phyloP scores from a whole-genome alignment of 169 alveolate species.

The Plasmodium gonderi region DNA sequence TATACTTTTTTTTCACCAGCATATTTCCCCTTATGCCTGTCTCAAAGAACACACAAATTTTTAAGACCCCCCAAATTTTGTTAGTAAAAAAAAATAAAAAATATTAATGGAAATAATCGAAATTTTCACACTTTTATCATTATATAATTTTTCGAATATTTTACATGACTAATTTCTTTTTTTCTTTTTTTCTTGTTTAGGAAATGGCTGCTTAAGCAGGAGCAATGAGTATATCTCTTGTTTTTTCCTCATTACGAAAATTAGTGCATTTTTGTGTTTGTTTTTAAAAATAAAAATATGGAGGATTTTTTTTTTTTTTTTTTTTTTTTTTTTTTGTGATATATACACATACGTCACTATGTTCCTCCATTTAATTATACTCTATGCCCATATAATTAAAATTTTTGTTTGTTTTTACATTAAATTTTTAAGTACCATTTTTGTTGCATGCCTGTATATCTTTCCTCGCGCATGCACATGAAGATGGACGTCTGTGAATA shows the following conservation, averaged over 20 bases:
- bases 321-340: too few relatives aligned
- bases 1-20: conserved; percentile 92
- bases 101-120: conserved; percentile 21
- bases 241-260: neutral
- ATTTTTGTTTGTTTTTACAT: conserved; percentile 4
- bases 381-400: conserved; percentile 18
- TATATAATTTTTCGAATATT: neutral
- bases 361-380: neutral
- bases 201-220: conserved; percentile 60
- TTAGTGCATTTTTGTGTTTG: neutral
- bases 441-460: neutral
- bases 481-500: neutral
- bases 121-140: neutral
- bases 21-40: conserved; percentile 93
- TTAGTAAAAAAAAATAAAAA: conserved; percentile 66
- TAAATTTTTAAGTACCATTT: neutral
- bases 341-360: neutral
- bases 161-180: neutral
- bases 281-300: neutral
- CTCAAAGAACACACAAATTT: conserved; percentile 87
- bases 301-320: neutral
- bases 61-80: conserved; percentile 89
- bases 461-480: neutral
- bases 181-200: conserved; percentile 15
- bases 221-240: neutral